Evolutionary conservation across 2,329 filamentous ascomycete species (phyloP).

Genomic region (Botrytis elliptica): DNA sequence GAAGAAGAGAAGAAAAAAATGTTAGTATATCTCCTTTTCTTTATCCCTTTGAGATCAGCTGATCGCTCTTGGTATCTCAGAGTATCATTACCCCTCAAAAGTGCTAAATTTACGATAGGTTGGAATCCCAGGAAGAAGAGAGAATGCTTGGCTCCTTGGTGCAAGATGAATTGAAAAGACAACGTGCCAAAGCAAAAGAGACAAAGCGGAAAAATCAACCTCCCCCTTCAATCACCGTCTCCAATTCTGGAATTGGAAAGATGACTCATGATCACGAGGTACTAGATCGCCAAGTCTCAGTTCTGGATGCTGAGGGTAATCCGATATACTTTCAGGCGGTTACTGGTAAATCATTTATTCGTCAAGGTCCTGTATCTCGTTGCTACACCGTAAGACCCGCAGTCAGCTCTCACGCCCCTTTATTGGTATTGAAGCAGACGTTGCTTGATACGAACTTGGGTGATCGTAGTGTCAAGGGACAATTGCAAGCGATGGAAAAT

Average conservation of each 20-base stretch:
- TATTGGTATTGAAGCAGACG: conserved; percentile 71
- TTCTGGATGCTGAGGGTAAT: conserved; percentile 63
- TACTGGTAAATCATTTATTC: conserved; percentile 64
- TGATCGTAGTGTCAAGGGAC: conserved; percentile 65
- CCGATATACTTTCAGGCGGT: conserved; percentile 68
- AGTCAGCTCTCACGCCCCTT: conserved; percentile 52
- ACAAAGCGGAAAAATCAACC: conserved; percentile 59
- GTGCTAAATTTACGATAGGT: conserved; percentile 5
- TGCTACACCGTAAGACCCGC: conserved; percentile 73
- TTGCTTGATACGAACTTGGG: conserved; percentile 56
- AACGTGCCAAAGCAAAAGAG: conserved; percentile 63
- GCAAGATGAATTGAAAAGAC: conserved; percentile 67
- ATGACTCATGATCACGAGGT: conserved; percentile 38
- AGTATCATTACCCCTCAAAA: not conserved
- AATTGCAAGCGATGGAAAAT: conserved; percentile 73
- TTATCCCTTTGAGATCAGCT: not conserved
- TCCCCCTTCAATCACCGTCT: conserved; percentile 31
- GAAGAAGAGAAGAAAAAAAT: conserved; percentile 47
- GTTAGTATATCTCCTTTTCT: conserved; percentile 9
- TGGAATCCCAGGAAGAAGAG: conserved; percentile 40
- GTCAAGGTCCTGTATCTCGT: conserved; percentile 63
- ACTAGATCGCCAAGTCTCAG: conserved; percentile 63
- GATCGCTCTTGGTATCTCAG: not conserved
- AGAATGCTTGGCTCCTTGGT: conserved; percentile 68
- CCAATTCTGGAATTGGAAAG: conserved; percentile 29